Conservation (phyloP, 441 rosid species). For the Manihot esculenta region DNA sequence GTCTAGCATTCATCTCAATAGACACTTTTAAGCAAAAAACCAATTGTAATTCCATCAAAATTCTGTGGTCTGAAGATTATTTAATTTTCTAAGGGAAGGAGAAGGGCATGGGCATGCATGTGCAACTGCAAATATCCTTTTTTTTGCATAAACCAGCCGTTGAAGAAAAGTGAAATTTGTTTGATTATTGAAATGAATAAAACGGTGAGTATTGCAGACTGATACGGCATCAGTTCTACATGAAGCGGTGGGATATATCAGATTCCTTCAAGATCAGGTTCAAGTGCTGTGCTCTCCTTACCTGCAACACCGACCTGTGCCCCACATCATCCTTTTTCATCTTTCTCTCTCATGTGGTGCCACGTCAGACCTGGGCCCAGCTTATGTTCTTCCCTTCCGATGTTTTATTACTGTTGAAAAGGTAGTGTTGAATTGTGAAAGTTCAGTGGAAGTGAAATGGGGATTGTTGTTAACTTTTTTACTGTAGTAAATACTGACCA, state of each 20-base stretch:
- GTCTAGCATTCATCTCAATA: too few relatives aligned
- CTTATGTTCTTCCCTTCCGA: not conserved
- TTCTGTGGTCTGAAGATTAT: too few relatives aligned
- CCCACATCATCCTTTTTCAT: not conserved
- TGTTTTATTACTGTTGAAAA: not conserved
- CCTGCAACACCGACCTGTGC: constrained; percentile 52
- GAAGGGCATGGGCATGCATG: too few relatives aligned
- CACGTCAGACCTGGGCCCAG: not conserved
- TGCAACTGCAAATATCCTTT: too few relatives aligned
- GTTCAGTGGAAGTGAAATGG: too few relatives aligned
- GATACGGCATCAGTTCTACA: constrained; percentile 90
- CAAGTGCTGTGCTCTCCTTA: constrained; percentile 85
- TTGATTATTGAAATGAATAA: too few relatives aligned
- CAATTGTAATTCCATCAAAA: too few relatives aligned
- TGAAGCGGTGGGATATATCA: constrained; percentile 95
- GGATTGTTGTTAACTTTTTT: not conserved
- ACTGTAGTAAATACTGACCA: constrained; percentile 13
- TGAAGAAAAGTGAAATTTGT: too few relatives aligned
- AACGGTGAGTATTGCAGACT: constrained; percentile 44
- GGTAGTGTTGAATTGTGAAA: too few relatives aligned
- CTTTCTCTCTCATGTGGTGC: not conserved
- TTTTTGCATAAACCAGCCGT: too few relatives aligned
- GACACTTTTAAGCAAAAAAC: too few relatives aligned
- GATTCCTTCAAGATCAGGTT: constrained; percentile 86
- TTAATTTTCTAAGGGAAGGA: too few relatives aligned